A percentile compares a stretch with the other conserved stretches of the same genome.
Evolutionary conservation across 2,329 filamentous ascomycete genomes (phyloP).

Genomic region (Acrocalymma vagum): DNA sequence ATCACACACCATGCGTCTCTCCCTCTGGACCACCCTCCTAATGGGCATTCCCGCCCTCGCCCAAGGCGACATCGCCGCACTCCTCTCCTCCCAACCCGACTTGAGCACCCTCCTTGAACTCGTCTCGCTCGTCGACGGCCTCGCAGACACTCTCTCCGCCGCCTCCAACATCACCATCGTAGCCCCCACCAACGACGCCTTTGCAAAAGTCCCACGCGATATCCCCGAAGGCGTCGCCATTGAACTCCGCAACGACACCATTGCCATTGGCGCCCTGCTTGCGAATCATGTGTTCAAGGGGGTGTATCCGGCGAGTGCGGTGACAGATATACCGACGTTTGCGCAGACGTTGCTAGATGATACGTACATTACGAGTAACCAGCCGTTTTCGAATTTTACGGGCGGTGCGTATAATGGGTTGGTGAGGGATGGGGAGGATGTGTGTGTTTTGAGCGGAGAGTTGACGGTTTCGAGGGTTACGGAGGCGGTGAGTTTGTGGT

Average conservation of each 20-base stretch:
- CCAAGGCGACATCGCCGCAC: constrained; percentile 39
- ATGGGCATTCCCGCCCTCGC: constrained; percentile 32
- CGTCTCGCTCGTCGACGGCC: constrained; percentile 46
- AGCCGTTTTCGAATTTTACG: constrained; percentile 64
- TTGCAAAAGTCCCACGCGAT: constrained; percentile 36
- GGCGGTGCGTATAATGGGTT: constrained; percentile 65
- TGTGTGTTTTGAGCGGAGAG: constrained; percentile 61
- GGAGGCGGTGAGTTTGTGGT: no score
- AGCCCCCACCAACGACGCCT: constrained; percentile 64
- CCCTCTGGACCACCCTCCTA: constrained; percentile 22
- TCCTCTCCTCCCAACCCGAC: constrained; percentile 39
- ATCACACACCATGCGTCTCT: constrained; percentile 26
- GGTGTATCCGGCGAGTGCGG: constrained; percentile 49
- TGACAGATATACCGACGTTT: constrained; percentile 52
- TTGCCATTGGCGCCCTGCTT: constrained; percentile 55
- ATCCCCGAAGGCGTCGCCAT: constrained; percentile 35
- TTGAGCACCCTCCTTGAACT: constrained; percentile 45
- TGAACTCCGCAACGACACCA: constrained; percentile 42
- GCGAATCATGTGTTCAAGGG: constrained; percentile 67
- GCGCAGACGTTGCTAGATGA: constrained; percentile 59
- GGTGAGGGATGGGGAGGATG: constrained; percentile 48
- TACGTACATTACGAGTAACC: constrained; percentile 39
- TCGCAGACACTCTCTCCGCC: constrained; percentile 47
- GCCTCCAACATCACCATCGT: constrained; percentile 64
- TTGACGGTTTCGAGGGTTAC: constrained; percentile 58